A percentile compares a stretch with the other conserved stretches of the same genome.
Conservation (phyloP, 768 basidiomycete species). For the Tylopilus sp. region DNA sequence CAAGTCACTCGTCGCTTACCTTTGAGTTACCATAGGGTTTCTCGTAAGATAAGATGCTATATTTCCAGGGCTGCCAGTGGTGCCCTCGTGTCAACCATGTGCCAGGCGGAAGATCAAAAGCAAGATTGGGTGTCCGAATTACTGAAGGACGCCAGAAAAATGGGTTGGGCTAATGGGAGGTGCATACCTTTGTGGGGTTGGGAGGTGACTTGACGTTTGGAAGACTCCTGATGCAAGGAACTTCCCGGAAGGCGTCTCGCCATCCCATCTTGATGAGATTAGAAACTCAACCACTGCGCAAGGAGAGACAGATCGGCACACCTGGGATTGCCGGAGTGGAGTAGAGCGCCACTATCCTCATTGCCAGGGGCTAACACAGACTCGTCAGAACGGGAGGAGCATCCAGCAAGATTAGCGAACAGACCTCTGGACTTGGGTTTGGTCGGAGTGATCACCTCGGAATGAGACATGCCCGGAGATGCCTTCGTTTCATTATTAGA, state of each 20-base stretch:
- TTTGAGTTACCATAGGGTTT: slow-evolving; percentile 11
- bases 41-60: slow-evolving; percentile 28
- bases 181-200: slow-evolving; percentile 32
- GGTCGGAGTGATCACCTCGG: slow-evolving; percentile 11
- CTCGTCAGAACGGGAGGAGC: slow-evolving; percentile 16
- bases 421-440: slow-evolving; percentile 7
- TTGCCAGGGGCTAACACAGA: slow-evolving; percentile 13
- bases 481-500: slow-evolving; percentile 2
- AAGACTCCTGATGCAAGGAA: slow-evolving; percentile 1
- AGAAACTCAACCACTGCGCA: not conserved
- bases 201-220: slow-evolving; percentile 24
- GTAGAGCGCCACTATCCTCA: slow-evolving; percentile 3
- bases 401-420: slow-evolving; percentile 13
- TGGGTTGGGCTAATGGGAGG: not conserved
- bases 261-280: not conserved
- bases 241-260: slow-evolving; percentile 7
- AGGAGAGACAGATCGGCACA: slow-evolving; percentile 7
- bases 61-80: slow-evolving; percentile 31
- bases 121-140: not conserved
- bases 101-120: not conserved
- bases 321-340: slow-evolving; percentile 11
- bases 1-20: slow-evolving; percentile 14
- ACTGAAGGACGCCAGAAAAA: not conserved
- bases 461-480: slow-evolving; percentile 1
- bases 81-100: slow-evolving; percentile 11